phyloP scores from a whole-genome alignment of 176 grass and related monocot species.

The Oryza glumipatula region DNA sequence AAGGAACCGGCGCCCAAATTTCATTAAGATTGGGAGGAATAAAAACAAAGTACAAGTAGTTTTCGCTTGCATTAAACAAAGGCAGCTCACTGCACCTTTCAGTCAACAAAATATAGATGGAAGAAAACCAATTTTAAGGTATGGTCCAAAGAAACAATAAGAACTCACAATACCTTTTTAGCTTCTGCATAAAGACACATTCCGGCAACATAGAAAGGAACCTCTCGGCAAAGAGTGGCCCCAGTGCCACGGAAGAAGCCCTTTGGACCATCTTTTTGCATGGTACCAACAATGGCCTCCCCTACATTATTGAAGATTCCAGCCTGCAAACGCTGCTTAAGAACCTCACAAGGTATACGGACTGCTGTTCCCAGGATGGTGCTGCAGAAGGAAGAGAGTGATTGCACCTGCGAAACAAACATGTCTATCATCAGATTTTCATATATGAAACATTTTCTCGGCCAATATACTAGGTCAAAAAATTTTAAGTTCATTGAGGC shows the following conservation, averaged over 20 bases:
- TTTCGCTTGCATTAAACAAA: not conserved
- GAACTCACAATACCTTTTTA: conserved; percentile 69
- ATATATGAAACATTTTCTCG: conserved; percentile 1
- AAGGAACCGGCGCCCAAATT: too few relatives aligned
- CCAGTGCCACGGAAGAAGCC: conserved; percentile 96
- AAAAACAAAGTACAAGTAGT: too few relatives aligned
- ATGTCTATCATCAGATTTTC: not conserved
- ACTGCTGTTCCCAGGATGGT: conserved; percentile 90
- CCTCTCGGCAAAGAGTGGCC: conserved; percentile 93
- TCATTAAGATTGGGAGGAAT: too few relatives aligned
- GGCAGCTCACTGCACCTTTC: not conserved
- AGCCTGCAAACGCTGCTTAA: conserved; percentile 93
- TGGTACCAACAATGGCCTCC: conserved; percentile 91
- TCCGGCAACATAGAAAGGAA: conserved; percentile 97
- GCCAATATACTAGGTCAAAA: conserved; percentile 6
- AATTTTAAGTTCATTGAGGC: not conserved
- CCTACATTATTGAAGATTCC: conserved; percentile 93
- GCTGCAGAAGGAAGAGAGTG: conserved; percentile 94
- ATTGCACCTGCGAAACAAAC: conserved; percentile 70
- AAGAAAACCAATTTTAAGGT: not conserved
- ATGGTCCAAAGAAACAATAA: not conserved
- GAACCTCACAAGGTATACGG: conserved; percentile 88
- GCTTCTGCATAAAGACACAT: conserved; percentile 94
- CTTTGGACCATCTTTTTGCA: conserved; percentile 69
- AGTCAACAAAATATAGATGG: not conserved